phyloP scores from a whole-genome alignment of 805 yeast species.

The Lachancea thermotolerans region DNA sequence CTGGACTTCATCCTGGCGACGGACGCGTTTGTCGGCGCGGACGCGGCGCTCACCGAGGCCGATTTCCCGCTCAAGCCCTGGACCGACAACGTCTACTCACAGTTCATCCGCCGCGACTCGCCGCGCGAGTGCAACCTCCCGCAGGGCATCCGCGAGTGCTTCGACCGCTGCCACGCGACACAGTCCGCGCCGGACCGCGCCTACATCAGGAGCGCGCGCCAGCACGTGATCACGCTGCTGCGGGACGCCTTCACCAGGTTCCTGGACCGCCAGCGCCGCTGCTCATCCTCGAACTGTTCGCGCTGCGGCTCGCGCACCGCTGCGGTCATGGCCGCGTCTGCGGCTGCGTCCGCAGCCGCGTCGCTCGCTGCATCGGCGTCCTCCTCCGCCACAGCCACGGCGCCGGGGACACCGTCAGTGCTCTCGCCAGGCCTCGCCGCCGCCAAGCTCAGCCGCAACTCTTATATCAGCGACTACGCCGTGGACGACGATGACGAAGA shows the following conservation, averaged over 20 bases:
- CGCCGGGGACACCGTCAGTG: not conserved
- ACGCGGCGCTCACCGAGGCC: conserved; percentile 10
- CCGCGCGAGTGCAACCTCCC: conserved; percentile 30
- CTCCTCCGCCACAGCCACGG: no score
- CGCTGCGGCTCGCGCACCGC: not conserved
- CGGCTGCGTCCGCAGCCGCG: no score
- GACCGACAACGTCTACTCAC: conserved; percentile 19
- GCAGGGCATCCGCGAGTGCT: conserved; percentile 16
- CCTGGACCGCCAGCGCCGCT: conserved; percentile 4
- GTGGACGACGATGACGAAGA: conserved; percentile 1
- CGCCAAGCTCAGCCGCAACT: conserved; percentile 1
- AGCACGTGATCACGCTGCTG: conserved; percentile 22
- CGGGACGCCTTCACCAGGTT: conserved; percentile 19
- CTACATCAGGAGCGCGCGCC: conserved; percentile 19
- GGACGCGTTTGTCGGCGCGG: conserved; percentile 6
- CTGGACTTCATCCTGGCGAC: conserved; percentile 20
- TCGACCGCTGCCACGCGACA: conserved; percentile 14
- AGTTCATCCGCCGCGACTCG: conserved; percentile 22
- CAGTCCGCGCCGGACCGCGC: conserved; percentile 15
- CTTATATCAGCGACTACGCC: conserved; percentile 1
- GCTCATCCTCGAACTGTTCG: not conserved
- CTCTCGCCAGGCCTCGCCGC: not conserved
- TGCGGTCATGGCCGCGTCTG: not conserved
- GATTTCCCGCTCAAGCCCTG: conserved; percentile 10
- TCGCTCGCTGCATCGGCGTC: no score